Base-by-base conservation (phyloP, 768 basidiomycete species). In the Nidularia sp. region DNA sequence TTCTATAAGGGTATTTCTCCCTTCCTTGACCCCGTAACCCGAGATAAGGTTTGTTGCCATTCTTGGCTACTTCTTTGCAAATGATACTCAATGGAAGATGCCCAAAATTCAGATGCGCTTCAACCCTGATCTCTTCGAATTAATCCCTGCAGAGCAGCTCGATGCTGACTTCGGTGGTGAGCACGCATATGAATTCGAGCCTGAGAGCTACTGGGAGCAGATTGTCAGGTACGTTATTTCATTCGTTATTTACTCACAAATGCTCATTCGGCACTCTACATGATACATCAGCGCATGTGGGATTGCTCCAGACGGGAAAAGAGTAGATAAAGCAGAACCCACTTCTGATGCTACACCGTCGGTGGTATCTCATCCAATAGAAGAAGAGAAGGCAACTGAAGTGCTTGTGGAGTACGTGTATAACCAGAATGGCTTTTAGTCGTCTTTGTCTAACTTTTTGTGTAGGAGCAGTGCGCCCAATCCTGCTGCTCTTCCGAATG, bases 1-100 rank as follows among this genome's bases (percentile, higher is more conserved):
- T 88, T 90, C 70, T 88, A 85, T 67, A 93, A 87, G 60, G 90
- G 85, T 42, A 92, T 95, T 56, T 71, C 85, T 6, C 91, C 92
- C 0, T 92, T 94, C 72, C 65, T 95, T 47, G 92, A 95, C 62
- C 92, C 93, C 5, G 83, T 93, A 32, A 94, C 93, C 0, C 76
- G 89, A 43, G 90, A 93, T 62, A 95, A 94, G 83, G 88, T 87
- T 25, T 32, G 75, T 57, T 12, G 3, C 3, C 25, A 3, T 25
- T 25, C 25, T 25, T 25, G 25, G 25, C 25, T 25, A 25, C 25
- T 25, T 25, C 25, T 25, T 25, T 25, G 25, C 25, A 25, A 25
- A 25, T 25, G 25, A 25, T 25, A 3, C 25, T 25, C 25, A 25
- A 25, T 25, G 25, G 25, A 25, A 52, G 12, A 42, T 46, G 39